phyloP scores from a whole-genome alignment of 208 protist species.

The Leishmania tropica region DNA sequence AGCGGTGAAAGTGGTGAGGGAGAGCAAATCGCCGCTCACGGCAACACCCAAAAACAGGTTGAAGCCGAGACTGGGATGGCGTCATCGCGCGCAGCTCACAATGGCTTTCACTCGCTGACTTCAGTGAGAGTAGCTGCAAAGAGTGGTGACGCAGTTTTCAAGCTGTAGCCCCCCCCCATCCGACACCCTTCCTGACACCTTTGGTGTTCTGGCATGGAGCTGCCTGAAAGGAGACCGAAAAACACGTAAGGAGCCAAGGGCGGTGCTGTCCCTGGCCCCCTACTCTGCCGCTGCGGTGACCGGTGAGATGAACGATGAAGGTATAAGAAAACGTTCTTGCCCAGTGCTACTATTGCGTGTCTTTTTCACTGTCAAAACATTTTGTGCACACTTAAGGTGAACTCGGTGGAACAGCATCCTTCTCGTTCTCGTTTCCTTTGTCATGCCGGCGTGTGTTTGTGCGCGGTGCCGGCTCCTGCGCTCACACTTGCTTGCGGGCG shows the following conservation, averaged over 20 bases:
- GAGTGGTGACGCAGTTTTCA: not conserved
- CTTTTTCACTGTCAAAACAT: not conserved
- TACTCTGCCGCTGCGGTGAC: not conserved
- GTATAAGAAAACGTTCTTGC: not conserved
- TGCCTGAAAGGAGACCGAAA: not conserved
- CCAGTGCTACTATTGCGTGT: not conserved
- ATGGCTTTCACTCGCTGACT: not conserved
- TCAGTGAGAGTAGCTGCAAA: not conserved
- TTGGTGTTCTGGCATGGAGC: not conserved
- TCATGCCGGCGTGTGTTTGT: no score
- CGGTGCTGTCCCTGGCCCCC: not conserved
- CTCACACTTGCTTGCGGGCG: not conserved
- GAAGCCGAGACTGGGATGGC: not conserved
- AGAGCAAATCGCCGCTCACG: not conserved
- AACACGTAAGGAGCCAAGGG: not conserved
- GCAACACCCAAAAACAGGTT: not conserved
- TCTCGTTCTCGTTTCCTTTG: not conserved
- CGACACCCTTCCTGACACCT: not conserved
- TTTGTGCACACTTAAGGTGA: not conserved
- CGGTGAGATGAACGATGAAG: not conserved
- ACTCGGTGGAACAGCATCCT: not conserved
- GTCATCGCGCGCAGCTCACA: not conserved
- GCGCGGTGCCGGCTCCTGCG: not conserved
- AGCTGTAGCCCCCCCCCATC: not conserved
- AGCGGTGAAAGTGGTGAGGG: not conserved